Evolutionary conservation across 202 grass and related monocot species (phyloP), one percentile per base, ranked within the genome.

Genomic region (Elaeis oleifera): DNA sequence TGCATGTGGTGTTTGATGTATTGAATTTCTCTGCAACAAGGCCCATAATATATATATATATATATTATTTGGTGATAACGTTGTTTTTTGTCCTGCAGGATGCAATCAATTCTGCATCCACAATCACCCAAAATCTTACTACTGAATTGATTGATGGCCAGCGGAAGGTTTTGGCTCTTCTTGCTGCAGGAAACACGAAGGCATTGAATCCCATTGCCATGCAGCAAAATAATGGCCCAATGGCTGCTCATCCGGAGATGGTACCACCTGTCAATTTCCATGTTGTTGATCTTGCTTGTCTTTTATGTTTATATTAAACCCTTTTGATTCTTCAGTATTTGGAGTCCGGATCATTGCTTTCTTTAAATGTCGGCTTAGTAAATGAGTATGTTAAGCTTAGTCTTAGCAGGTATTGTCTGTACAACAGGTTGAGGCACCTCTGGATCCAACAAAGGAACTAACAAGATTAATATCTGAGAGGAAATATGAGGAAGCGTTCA

Each of bases 401-500:
- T 44, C 36, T 44, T 44, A 36, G 18, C n/a, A 68, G n/a, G 65
- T 7, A 1, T 68, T 55, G 25, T 68, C 65, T 55, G 59, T 78
- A 70, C 74, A 49, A 21, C 68, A 96, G 84, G 77, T 85, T 59
- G 92, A 90, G 73, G 84, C 80, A 74, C 74, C 74, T 17, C 32
- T 81, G 23, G 81, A 96, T 53, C 84, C 87, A 20, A 74, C 65
- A 68, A 96, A 91, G 66, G 87, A 96, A 50, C 69, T 96, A 48
- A 49, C 68, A 53, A 81, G 84, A 60, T 62, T 96, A 51, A 79
- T 91, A 67, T 73, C 73, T 56, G 92, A 91, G 67, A 76, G 17
- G 16, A 96, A 96, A 63, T 86, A 79, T 6, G 92, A 91, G 14
- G 92, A 91, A 61, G 81, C 92, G 58, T 96, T 96, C 81, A 96